Evolutionary conservation across 768 basidiomycete genomes (phyloP).

Genomic region (Pisolithus orientalis): DNA sequence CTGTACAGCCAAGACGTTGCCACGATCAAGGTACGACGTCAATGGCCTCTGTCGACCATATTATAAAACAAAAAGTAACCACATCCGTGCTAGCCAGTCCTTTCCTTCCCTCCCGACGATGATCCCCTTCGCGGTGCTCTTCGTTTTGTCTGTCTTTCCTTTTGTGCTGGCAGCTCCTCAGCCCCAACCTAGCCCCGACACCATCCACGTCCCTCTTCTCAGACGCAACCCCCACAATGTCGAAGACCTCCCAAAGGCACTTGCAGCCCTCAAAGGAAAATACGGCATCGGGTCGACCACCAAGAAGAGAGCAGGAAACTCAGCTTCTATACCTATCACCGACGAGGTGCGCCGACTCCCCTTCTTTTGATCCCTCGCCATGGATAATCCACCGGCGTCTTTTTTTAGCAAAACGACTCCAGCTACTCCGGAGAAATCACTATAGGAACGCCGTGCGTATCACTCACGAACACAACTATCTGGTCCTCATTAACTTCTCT

Average conservation of each 20-base stretch:
- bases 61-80: background rate
- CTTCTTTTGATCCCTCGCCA: background rate
- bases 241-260: constrained; percentile 30
- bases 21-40: too few relatives aligned
- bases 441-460: constrained; percentile 58
- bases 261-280: constrained; percentile 42
- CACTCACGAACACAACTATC: background rate
- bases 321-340: constrained; percentile 33
- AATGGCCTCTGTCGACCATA: too few relatives aligned
- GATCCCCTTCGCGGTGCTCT: constrained; percentile 20
- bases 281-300: constrained; percentile 31
- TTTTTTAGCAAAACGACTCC: constrained; percentile 41
- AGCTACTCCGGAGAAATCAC: constrained; percentile 51
- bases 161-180: constrained; percentile 25
- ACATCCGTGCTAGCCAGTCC: background rate
- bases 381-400: too few relatives aligned
- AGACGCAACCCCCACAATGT: constrained; percentile 29
- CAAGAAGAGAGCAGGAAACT: constrained; percentile 28
- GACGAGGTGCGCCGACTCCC: constrained; percentile 43
- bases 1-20: too few relatives aligned
- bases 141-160: constrained; percentile 23
- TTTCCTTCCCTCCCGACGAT: constrained; percentile 1
- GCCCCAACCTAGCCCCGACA: constrained; percentile 18
- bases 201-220: constrained; percentile 42
- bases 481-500: constrained; percentile 10